Evolutionary conservation across 225 moss, liverwort and hornwort species (phyloP).

Genomic region (Physcomitrellopsis africana): DNA sequence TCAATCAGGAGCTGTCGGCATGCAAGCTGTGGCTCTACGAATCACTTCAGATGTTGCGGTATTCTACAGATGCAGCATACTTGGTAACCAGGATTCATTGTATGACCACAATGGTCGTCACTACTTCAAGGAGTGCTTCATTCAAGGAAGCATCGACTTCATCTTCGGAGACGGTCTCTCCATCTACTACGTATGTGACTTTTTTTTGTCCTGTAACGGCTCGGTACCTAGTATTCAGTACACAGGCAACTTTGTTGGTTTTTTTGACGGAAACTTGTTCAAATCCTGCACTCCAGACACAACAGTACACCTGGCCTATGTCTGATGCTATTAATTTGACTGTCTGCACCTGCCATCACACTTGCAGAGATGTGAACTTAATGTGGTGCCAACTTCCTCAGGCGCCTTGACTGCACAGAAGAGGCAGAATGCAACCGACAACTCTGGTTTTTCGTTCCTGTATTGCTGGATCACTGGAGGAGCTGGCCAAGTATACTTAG

Average conservation of each 20-base stretch:
- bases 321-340: too few species aligned
- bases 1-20: conserved; percentile 49
- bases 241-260: too few species aligned
- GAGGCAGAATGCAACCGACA: conserved; percentile 44
- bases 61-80: conserved; percentile 53
- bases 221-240: too few species aligned
- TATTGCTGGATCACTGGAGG: conserved; percentile 55
- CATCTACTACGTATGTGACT: conserved; percentile 42
- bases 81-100: conserved; percentile 60
- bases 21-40: conserved; percentile 66
- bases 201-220: too few species aligned
- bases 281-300: too few species aligned
- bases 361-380: conserved; percentile 57
- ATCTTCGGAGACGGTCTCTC: conserved; percentile 62
- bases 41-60: conserved; percentile 52
- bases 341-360: neutral
- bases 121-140: conserved; percentile 63
- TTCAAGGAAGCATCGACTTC: conserved; percentile 67
- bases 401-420: conserved; percentile 60
- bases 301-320: too few species aligned
- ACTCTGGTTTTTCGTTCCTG: conserved; percentile 54
- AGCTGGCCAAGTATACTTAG: conserved; percentile 49
- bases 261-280: too few species aligned
- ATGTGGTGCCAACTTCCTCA: conserved; percentile 35
- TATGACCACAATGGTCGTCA: conserved; percentile 69